These are phyloP conservation scores for Colletotrichum musae DNA, from an alignment of 2,329 filamentous ascomycete genomes.

Conservation along the genomic window DNA sequence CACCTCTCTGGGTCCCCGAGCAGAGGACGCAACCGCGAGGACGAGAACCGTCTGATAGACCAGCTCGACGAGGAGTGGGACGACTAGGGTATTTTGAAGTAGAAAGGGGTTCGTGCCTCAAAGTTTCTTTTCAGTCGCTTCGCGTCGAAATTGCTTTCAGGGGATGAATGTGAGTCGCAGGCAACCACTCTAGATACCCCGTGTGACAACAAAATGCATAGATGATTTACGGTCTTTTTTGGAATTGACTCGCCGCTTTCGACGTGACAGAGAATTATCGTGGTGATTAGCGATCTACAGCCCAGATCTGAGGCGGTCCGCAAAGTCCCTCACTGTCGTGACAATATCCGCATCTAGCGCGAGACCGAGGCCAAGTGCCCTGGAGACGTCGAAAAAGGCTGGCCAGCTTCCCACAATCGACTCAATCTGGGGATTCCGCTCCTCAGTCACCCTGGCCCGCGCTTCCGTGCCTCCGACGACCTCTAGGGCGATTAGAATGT, in stretches of 20 bases:
- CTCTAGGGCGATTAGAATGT: slow-evolving; percentile 66
- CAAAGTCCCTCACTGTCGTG: slow-evolving; percentile 49
- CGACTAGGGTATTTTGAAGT: slow-evolving; percentile 64
- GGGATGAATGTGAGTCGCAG: slow-evolving; percentile 35
- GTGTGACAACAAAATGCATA: slow-evolving; percentile 33
- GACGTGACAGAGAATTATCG: not conserved
- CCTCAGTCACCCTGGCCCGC: slow-evolving; percentile 60
- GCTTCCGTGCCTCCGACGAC: slow-evolving; percentile 63
- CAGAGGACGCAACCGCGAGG: slow-evolving; percentile 73
- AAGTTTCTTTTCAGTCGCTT: slow-evolving; percentile 13
- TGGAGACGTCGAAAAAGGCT: slow-evolving; percentile 63
- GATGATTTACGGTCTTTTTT: slow-evolving; percentile 30
- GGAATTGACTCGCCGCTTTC: not conserved
- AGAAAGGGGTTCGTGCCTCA: not conserved
- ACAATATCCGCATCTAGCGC: slow-evolving; percentile 57
- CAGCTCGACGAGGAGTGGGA: slow-evolving; percentile 98
- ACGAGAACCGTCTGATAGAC: slow-evolving; percentile 94
- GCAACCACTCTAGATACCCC: slow-evolving; percentile 37
- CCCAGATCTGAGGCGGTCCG: slow-evolving; percentile 4
- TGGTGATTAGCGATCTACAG: not conserved
- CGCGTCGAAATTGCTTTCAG: slow-evolving; percentile 16
- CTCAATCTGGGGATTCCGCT: slow-evolving; percentile 61
- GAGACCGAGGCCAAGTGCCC: slow-evolving; percentile 68
- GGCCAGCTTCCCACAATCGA: slow-evolving; percentile 69
- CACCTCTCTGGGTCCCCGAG: slow-evolving; percentile 70